Conservation (phyloP, 192 early-diverging fungal species). For the Oehlia diaphana region DNA sequence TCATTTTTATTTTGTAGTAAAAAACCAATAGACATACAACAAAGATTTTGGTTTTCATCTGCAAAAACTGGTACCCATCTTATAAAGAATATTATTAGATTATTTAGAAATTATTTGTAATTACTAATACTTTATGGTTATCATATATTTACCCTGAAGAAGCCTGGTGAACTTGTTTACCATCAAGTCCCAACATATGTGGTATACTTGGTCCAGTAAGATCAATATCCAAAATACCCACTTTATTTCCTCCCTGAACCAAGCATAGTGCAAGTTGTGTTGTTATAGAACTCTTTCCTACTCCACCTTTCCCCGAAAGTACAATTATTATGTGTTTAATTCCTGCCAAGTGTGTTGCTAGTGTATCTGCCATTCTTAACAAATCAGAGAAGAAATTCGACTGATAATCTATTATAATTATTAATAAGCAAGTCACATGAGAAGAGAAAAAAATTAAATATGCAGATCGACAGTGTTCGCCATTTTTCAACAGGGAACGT, state of each 20-base stretch:
- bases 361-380: not conserved
- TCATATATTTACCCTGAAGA: conserved; percentile 69
- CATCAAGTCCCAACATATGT: conserved; percentile 91
- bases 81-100: not conserved
- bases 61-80: conserved; percentile 80
- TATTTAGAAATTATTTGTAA: not conserved
- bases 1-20: conserved; percentile 85
- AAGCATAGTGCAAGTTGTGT: conserved; percentile 80
- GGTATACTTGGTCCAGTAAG: conserved; percentile 97
- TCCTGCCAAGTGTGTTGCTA: not conserved
- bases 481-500: not conserved
- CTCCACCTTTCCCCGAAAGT: conserved; percentile 96
- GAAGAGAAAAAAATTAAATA: not conserved
- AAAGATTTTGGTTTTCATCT: conserved; percentile 65
- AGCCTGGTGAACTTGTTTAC: conserved; percentile 86
- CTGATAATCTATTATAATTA: not conserved
- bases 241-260: conserved; percentile 60
- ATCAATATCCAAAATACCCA: conserved; percentile 96
- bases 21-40: conserved; percentile 97
- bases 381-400: not conserved
- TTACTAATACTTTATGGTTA: not conserved
- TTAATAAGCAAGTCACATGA: not conserved
- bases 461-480: not conserved
- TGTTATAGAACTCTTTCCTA: conserved; percentile 93
- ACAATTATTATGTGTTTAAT: conserved; percentile 87